phyloP scores from a whole-genome alignment of 1,284 basidiomycete genomes.

The Fomitopsis palustris region DNA sequence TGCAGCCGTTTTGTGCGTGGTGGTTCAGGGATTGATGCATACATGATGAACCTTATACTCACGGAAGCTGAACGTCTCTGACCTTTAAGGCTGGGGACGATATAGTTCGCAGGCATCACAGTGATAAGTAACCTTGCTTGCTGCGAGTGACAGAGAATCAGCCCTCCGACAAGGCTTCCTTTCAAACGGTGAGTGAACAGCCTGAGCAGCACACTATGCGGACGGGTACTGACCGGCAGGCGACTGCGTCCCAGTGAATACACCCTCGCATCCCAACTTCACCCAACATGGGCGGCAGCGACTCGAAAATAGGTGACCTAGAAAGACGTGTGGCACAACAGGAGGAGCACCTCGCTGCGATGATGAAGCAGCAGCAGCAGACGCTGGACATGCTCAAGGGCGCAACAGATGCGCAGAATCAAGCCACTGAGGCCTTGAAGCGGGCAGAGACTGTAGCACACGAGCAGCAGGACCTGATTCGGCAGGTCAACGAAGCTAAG shows the following conservation, averaged over 20 bases:
- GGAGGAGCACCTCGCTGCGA: not conserved
- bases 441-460: not conserved
- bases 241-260: no score
- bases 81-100: no score
- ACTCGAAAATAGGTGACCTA: not conserved
- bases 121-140: no score
- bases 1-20: not conserved
- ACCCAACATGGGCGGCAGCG: not conserved
- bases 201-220: no score
- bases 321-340: not conserved
- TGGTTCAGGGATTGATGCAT: not conserved
- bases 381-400: not conserved
- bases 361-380: not conserved
- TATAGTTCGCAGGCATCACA: no score
- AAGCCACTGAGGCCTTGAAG: not conserved
- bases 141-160: no score
- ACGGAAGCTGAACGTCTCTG: no score
- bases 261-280: no score
- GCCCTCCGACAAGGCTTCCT: no score
- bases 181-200: no score
- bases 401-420: not conserved
- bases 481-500: not conserved
- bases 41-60: not conserved
- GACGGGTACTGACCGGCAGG: no score
- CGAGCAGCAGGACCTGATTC: not conserved